Conservation (phyloP, 2,329 filamentous ascomycete species). For the Arthrobotrys megalospora region DNA sequence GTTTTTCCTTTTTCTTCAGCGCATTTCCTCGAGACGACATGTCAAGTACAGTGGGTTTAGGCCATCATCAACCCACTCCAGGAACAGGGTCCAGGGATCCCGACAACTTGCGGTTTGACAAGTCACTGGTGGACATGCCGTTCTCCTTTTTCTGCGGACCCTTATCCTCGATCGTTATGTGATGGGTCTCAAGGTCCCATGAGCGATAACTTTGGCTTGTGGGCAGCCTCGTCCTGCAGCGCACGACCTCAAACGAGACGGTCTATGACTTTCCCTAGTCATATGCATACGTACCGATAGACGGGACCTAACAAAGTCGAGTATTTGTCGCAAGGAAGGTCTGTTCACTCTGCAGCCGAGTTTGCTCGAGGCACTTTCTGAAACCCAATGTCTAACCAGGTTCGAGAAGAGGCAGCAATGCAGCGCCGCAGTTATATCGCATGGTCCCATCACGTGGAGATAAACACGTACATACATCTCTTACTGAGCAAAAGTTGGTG, state of each 20-base stretch:
- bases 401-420: background rate
- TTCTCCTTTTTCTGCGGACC: conserved; percentile 47
- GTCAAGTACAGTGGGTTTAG: conserved; percentile 15
- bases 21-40: conserved; percentile 21
- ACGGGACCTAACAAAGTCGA: conserved; percentile 5
- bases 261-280: conserved; percentile 29
- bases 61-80: conserved; percentile 31
- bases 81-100: conserved; percentile 51
- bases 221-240: conserved; percentile 37
- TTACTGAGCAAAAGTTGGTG: background rate
- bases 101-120: conserved; percentile 41
- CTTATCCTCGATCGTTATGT: conserved; percentile 32
- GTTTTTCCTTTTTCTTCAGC: conserved; percentile 15
- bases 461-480: too few relatives aligned
- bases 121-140: conserved; percentile 28
- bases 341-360: conserved; percentile 28
- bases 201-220: conserved; percentile 36
- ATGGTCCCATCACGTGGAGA: conserved; percentile 35
- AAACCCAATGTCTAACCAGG: conserved; percentile 37
- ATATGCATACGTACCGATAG: conserved; percentile 30
- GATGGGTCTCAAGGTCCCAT: conserved; percentile 12
- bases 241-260: conserved; percentile 38
- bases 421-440: too few relatives aligned
- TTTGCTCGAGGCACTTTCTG: conserved; percentile 48
- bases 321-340: conserved; percentile 16